Conservation (phyloP, 139 green algal genomes). For the Microglena sp. region DNA sequence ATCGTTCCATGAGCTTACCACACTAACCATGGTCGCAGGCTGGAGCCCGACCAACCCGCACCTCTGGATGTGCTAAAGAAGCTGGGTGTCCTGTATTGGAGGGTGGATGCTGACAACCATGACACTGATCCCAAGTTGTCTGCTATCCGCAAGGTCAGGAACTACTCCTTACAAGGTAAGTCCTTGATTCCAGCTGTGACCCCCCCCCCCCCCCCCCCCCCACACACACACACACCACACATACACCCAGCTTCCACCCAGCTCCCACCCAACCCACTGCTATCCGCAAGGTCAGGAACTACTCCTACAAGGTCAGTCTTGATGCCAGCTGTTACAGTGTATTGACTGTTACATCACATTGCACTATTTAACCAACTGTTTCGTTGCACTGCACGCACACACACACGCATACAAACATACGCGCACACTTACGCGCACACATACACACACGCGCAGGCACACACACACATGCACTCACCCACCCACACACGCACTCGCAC, state of each 20-base stretch:
- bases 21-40: constrained; percentile 33
- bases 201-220: no score
- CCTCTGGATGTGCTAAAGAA: constrained; percentile 38
- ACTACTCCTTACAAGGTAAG: constrained; percentile 45
- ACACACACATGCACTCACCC: no score
- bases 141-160: constrained; percentile 61
- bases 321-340: no score
- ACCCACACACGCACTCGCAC: no score
- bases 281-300: constrained; percentile 59
- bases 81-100: constrained; percentile 77
- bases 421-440: no score
- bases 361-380: no score
- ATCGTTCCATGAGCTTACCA: background rate
- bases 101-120: constrained; percentile 53
- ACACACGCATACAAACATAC: no score
- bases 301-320: no score
- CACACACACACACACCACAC: no score
- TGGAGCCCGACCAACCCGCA: constrained; percentile 53
- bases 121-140: constrained; percentile 59
- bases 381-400: background rate
- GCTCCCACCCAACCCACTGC: constrained; percentile 56
- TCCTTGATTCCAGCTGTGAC: background rate
- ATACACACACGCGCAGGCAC: no score
- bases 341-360: background rate
- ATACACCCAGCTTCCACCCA: no score